Percentiles rank a stretch among this genome's conserved stretches.
phyloP scores from a whole-genome alignment of 768 basidiomycete genomes.

The Suillus brevipes region DNA sequence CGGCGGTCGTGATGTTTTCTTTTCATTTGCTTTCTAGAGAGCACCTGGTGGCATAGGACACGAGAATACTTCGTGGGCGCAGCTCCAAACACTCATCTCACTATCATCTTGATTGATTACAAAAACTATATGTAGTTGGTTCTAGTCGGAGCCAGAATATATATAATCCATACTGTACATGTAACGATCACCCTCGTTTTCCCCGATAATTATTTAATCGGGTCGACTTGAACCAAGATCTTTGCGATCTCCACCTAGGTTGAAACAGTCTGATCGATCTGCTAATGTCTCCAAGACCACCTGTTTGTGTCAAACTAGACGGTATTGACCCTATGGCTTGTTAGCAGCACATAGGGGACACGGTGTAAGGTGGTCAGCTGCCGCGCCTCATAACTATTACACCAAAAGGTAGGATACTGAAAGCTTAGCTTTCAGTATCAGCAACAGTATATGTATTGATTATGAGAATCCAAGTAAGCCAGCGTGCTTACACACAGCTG shows the following conservation, averaged over 20 bases:
- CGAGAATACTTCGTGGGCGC: background rate
- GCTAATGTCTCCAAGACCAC: background rate
- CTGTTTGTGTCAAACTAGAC: background rate
- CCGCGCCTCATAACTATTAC: too few relatives aligned
- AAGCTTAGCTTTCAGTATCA: too few relatives aligned
- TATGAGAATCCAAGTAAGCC: too few relatives aligned
- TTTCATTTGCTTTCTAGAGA: slow-evolving; percentile 15
- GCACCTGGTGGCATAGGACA: background rate
- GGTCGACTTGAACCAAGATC: background rate
- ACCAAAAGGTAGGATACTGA: too few relatives aligned
- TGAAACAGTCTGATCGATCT: background rate
- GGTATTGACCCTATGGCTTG: background rate
- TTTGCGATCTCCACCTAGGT: background rate
- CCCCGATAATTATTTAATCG: background rate
- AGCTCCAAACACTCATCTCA: background rate
- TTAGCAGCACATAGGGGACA: background rate
- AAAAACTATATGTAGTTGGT: background rate
- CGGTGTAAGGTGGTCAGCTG: too few relatives aligned
- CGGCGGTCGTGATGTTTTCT: slow-evolving; percentile 23
- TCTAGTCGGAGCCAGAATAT: background rate
- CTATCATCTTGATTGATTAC: background rate
- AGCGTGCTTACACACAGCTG: too few relatives aligned
- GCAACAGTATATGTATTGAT: too few relatives aligned
- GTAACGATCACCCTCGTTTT: background rate
- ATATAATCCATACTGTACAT: background rate